A percentile compares a stretch with the other conserved stretches of the same genome.
Evolutionary conservation across 805 yeast genomes (phyloP).

Genomic region (Cyberlindnera mississippiensis): DNA sequence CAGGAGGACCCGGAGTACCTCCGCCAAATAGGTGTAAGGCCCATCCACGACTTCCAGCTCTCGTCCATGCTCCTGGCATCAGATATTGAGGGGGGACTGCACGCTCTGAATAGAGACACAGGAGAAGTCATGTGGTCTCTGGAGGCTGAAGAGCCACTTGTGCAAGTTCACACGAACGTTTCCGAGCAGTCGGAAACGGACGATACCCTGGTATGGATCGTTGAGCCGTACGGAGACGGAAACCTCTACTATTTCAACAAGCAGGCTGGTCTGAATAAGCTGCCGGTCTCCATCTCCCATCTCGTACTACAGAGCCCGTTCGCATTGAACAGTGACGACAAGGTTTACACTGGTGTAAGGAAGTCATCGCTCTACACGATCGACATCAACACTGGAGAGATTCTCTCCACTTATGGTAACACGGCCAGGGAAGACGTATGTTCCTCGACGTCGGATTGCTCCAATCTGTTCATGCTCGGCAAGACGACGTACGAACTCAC

Average conservation of each 20-base stretch:
- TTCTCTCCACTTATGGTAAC: slow-evolving; percentile 63
- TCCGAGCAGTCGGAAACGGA: slow-evolving; percentile 17
- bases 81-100: slow-evolving; percentile 84
- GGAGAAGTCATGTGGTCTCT: slow-evolving; percentile 80
- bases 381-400: slow-evolving; percentile 69
- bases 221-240: slow-evolving; percentile 89
- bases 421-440: slow-evolving; percentile 6
- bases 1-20: slow-evolving; percentile 5
- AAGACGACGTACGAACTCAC: slow-evolving; percentile 67
- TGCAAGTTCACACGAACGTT: slow-evolving; percentile 33
- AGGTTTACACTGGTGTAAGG: slow-evolving; percentile 82
- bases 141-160: slow-evolving; percentile 60
- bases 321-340: slow-evolving; percentile 64
- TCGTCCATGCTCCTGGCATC: slow-evolving; percentile 63
- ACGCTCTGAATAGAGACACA: slow-evolving; percentile 70
- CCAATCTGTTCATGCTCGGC: slow-evolving; percentile 54
- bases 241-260: slow-evolving; percentile 75
- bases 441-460: slow-evolving; percentile 20
- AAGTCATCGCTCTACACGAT: slow-evolving; percentile 72
- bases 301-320: slow-evolving; percentile 84
- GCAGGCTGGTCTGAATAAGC: slow-evolving; percentile 66
- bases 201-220: slow-evolving; percentile 64
- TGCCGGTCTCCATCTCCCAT: slow-evolving; percentile 77
- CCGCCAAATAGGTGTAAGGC: slow-evolving; percentile 25
- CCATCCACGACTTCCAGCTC: slow-evolving; percentile 69